phyloP scores from a whole-genome alignment of 257 asterid species.

The Striga asiatica region DNA sequence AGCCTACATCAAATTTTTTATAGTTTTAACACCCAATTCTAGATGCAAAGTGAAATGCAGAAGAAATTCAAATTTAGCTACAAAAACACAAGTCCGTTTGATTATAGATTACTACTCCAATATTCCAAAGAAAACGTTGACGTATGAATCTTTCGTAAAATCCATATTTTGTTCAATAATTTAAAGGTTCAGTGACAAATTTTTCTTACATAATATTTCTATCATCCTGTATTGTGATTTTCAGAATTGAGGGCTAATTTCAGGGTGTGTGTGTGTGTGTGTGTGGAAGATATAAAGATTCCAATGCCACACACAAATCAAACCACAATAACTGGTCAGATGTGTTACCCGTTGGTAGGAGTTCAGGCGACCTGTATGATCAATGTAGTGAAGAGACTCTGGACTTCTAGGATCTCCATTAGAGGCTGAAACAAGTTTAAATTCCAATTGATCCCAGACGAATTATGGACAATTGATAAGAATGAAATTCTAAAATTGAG shows the following conservation, averaged over 20 bases:
- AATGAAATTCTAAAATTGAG: not conserved
- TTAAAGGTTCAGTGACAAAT: not conserved
- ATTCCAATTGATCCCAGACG: slow-evolving; percentile 2
- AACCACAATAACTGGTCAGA: no score
- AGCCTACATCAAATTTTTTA: slow-evolving; percentile 36
- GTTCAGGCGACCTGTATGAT: slow-evolving; percentile 49
- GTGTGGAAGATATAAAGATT: not conserved
- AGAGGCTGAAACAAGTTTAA: slow-evolving; percentile 36
- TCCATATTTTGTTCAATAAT: no score
- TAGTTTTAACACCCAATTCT: not conserved
- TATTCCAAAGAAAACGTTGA: no score
- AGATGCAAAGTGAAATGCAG: not conserved
- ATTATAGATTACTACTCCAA: no score
- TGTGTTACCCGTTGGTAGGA: slow-evolving; percentile 65
- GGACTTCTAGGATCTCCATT: slow-evolving; percentile 54
- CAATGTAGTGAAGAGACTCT: slow-evolving; percentile 55
- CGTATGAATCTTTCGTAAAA: no score
- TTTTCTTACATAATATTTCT: not conserved
- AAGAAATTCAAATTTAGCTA: not conserved
- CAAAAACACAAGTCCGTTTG: no score
- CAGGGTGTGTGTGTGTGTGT: no score
- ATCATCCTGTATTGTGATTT: not conserved
- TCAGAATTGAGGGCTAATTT: not conserved
- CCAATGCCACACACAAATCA: not conserved
- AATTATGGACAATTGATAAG: not conserved